Evolutionary conservation across 441 rosid genomes (phyloP).

Genomic region (Rhodomyrtus psidioides): DNA sequence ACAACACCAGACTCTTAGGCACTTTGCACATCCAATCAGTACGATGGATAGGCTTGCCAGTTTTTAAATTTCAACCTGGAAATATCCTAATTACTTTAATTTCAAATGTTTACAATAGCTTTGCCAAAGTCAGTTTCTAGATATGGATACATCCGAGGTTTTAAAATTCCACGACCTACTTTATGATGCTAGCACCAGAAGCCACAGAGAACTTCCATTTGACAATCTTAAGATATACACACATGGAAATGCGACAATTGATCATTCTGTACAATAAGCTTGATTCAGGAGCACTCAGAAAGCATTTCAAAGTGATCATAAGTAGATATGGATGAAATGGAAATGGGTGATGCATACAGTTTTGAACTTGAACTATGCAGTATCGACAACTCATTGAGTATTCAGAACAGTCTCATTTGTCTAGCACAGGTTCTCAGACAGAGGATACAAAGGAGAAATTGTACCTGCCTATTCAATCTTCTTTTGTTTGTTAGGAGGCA

Average conservation of each 20-base stretch:
- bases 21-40: background rate
- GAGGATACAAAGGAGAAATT: background rate
- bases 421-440: background rate
- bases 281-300: background rate
- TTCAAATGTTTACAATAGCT: background rate
- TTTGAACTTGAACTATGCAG: background rate
- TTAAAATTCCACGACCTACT: background rate
- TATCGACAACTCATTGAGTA: background rate
- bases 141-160: background rate
- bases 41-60: background rate
- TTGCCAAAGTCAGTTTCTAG: background rate
- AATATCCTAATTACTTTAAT: background rate
- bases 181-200: background rate
- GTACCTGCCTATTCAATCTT: slow-evolving; percentile 62
- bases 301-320: background rate
- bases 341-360: background rate
- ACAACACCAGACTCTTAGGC: background rate
- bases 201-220: background rate
- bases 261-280: background rate
- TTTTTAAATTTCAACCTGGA: background rate
- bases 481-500: slow-evolving; percentile 50
- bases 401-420: background rate
- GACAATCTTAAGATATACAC: background rate
- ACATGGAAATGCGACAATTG: background rate
- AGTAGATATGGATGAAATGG: background rate